These are phyloP conservation scores for Beta vulgaris DNA, from an alignment of 148 eudicot species.

Conservation along the genomic window DNA sequence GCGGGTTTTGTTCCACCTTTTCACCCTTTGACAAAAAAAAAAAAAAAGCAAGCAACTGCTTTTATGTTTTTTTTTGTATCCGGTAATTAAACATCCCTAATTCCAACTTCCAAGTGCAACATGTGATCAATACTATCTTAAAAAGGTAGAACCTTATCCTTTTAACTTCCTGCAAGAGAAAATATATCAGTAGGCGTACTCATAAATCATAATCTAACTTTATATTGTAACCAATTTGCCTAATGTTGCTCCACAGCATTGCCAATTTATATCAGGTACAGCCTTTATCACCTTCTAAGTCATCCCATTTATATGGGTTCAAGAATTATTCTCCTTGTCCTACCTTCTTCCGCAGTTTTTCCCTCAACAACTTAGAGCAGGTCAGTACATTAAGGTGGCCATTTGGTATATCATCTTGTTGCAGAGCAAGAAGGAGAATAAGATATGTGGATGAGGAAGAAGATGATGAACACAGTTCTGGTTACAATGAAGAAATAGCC, in stretches of 20 bases:
- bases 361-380: background rate
- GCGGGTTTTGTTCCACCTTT: too few species aligned
- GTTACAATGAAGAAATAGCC: conserved; percentile 60
- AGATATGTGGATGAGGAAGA: conserved; percentile 33
- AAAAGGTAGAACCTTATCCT: background rate
- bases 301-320: background rate
- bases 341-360: background rate
- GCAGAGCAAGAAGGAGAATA: conserved; percentile 49
- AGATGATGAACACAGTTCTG: conserved; percentile 34
- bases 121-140: too few species aligned
- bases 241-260: conserved; percentile 12
- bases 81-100: too few species aligned
- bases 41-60: too few species aligned
- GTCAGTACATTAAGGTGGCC: background rate
- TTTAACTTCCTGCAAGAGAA: too few species aligned
- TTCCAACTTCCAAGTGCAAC: too few species aligned
- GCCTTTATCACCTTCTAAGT: conserved; percentile 2
- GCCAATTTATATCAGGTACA: background rate
- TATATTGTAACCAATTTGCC: background rate
- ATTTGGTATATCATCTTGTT: background rate
- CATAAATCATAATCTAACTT: background rate
- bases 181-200: background rate
- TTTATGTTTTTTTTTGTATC: too few species aligned
- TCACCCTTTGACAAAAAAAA: too few species aligned
- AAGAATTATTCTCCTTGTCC: background rate